These are phyloP conservation scores for Paecilomyces sp. DNA, from an alignment of 2,329 filamentous ascomycete species.

Conservation along the genomic window DNA sequence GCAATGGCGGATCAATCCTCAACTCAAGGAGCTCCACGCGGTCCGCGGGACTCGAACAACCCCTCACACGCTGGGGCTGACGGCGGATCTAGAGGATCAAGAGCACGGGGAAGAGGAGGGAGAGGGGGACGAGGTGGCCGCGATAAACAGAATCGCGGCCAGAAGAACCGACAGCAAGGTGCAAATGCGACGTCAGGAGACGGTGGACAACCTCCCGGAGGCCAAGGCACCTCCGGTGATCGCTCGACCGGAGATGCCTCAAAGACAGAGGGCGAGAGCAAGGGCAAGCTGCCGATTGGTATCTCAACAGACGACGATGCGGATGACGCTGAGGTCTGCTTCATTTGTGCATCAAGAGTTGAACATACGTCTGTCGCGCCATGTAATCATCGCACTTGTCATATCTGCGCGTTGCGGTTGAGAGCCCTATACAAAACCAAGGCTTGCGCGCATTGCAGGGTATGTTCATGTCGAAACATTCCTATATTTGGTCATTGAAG, in stretches of 20 bases:
- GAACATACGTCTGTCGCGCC: slow-evolving; percentile 82
- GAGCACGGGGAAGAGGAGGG: slow-evolving; percentile 25
- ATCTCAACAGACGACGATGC: slow-evolving; percentile 43
- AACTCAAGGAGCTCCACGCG: slow-evolving; percentile 6
- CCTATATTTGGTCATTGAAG: background rate
- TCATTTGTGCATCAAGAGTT: slow-evolving; percentile 91
- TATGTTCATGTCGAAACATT: slow-evolving; percentile 40
- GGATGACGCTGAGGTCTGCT: slow-evolving; percentile 76
- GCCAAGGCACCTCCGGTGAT: slow-evolving; percentile 37
- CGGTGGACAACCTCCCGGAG: slow-evolving; percentile 26
- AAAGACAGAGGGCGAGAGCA: slow-evolving; percentile 22
- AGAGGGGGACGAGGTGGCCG: slow-evolving; percentile 26
- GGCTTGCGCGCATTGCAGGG: slow-evolving; percentile 90
- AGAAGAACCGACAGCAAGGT: slow-evolving; percentile 11
- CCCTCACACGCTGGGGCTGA: slow-evolving; percentile 16
- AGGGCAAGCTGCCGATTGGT: slow-evolving; percentile 19
- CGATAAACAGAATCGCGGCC: slow-evolving; percentile 16
- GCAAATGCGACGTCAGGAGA: slow-evolving; percentile 6
- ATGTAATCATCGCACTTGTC: slow-evolving; percentile 94
- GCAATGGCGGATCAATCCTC: slow-evolving; percentile 8
- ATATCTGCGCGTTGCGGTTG: slow-evolving; percentile 88
- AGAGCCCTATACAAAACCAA: slow-evolving; percentile 93
- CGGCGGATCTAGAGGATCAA: slow-evolving; percentile 23
- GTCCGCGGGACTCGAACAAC: slow-evolving; percentile 28
- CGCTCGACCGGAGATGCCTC: slow-evolving; percentile 43